phyloP scores from a whole-genome alignment of 208 protist species.

The Crithidia thermophila region DNA sequence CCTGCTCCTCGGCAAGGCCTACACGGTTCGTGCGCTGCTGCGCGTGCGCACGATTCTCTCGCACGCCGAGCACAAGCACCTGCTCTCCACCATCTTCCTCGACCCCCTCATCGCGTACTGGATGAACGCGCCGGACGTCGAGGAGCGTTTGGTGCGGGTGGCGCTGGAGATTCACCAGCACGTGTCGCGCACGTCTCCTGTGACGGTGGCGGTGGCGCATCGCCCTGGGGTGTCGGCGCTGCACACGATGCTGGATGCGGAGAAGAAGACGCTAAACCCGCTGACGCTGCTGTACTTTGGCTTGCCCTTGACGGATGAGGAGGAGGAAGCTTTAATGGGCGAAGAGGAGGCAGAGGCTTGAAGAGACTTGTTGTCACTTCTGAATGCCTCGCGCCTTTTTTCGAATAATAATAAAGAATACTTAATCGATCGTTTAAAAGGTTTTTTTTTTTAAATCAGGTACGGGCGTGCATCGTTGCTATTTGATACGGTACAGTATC shows the following conservation, averaged over 20 bases:
- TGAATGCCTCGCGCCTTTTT: too few relatives aligned
- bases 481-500: too few relatives aligned
- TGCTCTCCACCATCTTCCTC: constrained; percentile 79
- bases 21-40: constrained; percentile 76
- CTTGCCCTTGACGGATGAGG: constrained; percentile 41
- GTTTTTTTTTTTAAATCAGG: too few relatives aligned
- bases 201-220: constrained; percentile 19
- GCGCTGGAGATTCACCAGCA: constrained; percentile 76
- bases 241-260: constrained; percentile 24
- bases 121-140: constrained; percentile 47
- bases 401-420: neutral
- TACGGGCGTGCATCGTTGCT: too few relatives aligned
- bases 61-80: constrained; percentile 82
- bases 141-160: constrained; percentile 51
- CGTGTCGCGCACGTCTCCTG: constrained; percentile 48
- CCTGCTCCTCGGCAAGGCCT: constrained; percentile 66
- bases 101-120: constrained; percentile 83
- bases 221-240: constrained; percentile 6
- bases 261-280: constrained; percentile 43
- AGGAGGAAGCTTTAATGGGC: neutral
- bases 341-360: neutral
- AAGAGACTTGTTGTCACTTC: neutral
- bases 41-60: constrained; percentile 72
- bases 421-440: too few relatives aligned
- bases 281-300: constrained; percentile 58